A percentile compares a stretch with the other conserved stretches of the same genome.
Evolutionary conservation across 2,329 filamentous ascomycete species (phyloP).

Genomic region (Microdochium nivale): DNA sequence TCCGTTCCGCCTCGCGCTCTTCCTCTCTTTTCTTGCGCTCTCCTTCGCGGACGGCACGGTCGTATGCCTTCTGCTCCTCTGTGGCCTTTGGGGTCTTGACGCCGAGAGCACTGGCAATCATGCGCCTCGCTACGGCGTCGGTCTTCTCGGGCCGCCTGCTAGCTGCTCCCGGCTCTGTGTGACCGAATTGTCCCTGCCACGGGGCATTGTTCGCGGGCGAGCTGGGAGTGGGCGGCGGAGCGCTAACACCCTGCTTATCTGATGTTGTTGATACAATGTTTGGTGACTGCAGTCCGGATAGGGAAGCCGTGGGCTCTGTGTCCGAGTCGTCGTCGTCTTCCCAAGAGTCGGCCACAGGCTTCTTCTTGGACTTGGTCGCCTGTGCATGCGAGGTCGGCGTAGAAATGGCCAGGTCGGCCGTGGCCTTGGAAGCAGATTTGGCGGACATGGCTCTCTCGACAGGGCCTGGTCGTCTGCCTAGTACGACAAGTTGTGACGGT

Average conservation of each 20-base stretch:
- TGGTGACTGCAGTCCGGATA: not conserved
- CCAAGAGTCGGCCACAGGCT: conserved; percentile 59
- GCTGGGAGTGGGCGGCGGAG: conserved; percentile 61
- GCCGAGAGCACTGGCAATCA: conserved; percentile 86
- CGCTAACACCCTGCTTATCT: conserved; percentile 24
- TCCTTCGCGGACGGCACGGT: conserved; percentile 72
- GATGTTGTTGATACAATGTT: not conserved
- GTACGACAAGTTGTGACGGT: too few species aligned
- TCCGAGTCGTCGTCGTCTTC: conserved; percentile 59
- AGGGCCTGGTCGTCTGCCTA: too few species aligned
- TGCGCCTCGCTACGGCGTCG: conserved; percentile 76
- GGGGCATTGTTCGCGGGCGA: conserved; percentile 35
- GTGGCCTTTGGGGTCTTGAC: conserved; percentile 73
- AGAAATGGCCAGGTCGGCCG: conserved; percentile 20
- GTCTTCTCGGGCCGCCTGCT: conserved; percentile 72
- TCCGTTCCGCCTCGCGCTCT: conserved; percentile 57
- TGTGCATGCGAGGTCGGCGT: conserved; percentile 9
- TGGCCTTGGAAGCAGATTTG: conserved; percentile 11
- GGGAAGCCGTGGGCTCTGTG: conserved; percentile 6
- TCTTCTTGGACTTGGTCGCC: conserved; percentile 23
- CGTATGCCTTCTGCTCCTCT: conserved; percentile 83
- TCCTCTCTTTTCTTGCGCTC: conserved; percentile 70
- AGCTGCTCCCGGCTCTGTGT: conserved; percentile 1
- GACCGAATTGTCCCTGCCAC: conserved; percentile 10
- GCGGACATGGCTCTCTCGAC: conserved; percentile 10